Evolutionary conservation across 768 basidiomycete genomes (phyloP).

Genomic region (Terana coerulea): DNA sequence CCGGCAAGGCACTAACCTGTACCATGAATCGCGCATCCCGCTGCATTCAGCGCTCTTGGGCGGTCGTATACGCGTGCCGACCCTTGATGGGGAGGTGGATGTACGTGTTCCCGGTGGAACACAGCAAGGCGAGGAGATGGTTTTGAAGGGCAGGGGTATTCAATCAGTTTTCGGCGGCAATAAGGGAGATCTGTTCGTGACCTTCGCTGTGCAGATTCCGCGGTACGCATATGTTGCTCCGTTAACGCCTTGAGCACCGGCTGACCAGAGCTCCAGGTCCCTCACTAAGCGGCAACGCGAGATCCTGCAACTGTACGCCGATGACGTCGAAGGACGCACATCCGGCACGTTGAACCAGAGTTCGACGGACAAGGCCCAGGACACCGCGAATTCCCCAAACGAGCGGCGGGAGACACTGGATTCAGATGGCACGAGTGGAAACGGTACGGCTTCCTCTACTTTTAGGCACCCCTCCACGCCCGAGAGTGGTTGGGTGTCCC

Average conservation of each 20-base stretch:
- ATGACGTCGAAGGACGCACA: constrained; percentile 80
- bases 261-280: constrained; percentile 46
- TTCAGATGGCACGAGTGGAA: constrained; percentile 36
- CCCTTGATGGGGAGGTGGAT: constrained; percentile 93
- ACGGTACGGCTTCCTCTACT: constrained; percentile 73
- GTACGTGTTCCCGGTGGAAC: constrained; percentile 90
- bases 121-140: constrained; percentile 97
- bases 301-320: constrained; percentile 85
- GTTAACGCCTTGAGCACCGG: constrained; percentile 8
- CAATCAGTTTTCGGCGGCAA: constrained; percentile 52
- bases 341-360: constrained; percentile 9
- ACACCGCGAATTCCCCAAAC: constrained; percentile 20
- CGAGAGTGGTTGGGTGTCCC: constrained; percentile 63
- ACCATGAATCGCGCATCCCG: constrained; percentile 87
- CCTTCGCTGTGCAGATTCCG: constrained; percentile 84
- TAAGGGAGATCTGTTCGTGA: constrained; percentile 85
- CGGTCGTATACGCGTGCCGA: constrained; percentile 88
- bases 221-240: constrained; percentile 50
- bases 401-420: constrained; percentile 19
- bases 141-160: constrained; percentile 85
- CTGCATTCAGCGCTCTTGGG: constrained; percentile 92
- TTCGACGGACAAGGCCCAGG: constrained; percentile 12
- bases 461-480: constrained; percentile 46
- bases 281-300: constrained; percentile 81
- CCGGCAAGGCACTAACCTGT: constrained; percentile 88